Evolutionary conservation across 768 basidiomycete genomes (phyloP).

Genomic region (Kwoniella botswanensis): DNA sequence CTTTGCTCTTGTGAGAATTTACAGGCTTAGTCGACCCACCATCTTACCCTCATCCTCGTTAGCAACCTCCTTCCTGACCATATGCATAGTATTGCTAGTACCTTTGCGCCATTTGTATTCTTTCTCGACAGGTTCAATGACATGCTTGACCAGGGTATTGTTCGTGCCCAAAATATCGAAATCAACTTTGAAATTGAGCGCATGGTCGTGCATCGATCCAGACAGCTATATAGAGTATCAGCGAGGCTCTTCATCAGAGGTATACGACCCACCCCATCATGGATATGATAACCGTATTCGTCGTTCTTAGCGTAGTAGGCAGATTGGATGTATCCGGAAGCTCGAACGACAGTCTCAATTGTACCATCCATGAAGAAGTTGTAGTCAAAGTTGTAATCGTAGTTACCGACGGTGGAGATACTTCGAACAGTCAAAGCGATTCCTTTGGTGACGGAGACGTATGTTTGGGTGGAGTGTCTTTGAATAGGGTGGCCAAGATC

Average conservation of each 20-base stretch:
- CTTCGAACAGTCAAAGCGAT: conserved; percentile 34
- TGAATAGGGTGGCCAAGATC: conserved; percentile 49
- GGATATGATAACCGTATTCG: conserved; percentile 66
- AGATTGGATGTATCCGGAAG: conserved; percentile 71
- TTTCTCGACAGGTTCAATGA: conserved; percentile 22
- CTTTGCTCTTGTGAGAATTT: neutral
- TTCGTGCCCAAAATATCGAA: conserved; percentile 67
- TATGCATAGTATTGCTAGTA: conserved; percentile 40
- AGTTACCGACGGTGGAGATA: conserved; percentile 52
- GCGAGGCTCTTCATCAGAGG: neutral
- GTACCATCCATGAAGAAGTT: conserved; percentile 70
- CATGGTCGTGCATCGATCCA: conserved; percentile 71
- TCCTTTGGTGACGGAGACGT: conserved; percentile 44
- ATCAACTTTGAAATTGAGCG: conserved; percentile 69
- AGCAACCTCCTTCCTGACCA: conserved; percentile 40
- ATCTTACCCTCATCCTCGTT: conserved; percentile 61
- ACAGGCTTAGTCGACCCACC: conserved; percentile 17
- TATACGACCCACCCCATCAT: conserved; percentile 16
- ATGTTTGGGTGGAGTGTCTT: conserved; percentile 42
- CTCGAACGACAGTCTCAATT: conserved; percentile 68
- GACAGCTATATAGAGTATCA: conserved; percentile 61
- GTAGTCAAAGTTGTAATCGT: conserved; percentile 65
- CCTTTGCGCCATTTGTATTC: conserved; percentile 28
- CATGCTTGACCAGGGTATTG: conserved; percentile 64
- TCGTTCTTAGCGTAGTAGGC: conserved; percentile 65